These are phyloP conservation scores for Monilinia fructicola DNA, from an alignment of 2,329 filamentous ascomycete genomes.

Conservation along the genomic window DNA sequence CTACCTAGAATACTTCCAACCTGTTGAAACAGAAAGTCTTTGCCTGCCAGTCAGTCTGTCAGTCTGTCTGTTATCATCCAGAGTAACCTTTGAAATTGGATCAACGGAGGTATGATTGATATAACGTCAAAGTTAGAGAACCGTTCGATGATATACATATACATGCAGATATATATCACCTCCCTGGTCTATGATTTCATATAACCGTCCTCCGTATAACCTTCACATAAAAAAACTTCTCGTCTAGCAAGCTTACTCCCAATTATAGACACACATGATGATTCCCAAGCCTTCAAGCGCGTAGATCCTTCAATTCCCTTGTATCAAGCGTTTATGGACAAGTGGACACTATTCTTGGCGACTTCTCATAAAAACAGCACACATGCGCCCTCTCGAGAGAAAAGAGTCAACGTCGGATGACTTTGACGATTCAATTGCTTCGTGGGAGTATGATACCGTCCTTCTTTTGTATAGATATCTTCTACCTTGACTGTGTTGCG, in stretches of 20 bases:
- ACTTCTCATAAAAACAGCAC: slow-evolving; percentile 15
- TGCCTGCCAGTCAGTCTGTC: too few relatives aligned
- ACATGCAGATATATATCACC: background rate
- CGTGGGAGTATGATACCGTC: background rate
- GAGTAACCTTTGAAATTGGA: background rate
- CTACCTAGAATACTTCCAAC: background rate
- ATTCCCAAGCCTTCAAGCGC: slow-evolving; percentile 18
- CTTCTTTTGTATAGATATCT: slow-evolving; percentile 1
- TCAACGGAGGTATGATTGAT: background rate
- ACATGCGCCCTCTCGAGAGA: background rate
- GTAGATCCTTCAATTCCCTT: slow-evolving; percentile 6
- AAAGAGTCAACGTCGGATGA: slow-evolving; percentile 16
- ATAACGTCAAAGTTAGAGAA: background rate
- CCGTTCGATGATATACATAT: background rate
- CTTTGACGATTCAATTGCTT: background rate
- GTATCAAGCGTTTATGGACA: background rate
- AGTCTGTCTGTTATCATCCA: background rate
- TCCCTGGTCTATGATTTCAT: background rate
- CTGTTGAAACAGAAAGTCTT: background rate
- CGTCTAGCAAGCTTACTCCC: slow-evolving; percentile 8
- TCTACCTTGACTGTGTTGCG: background rate
- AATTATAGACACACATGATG: slow-evolving; percentile 11
- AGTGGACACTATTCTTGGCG: slow-evolving; percentile 20
- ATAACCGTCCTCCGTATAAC: too few relatives aligned
- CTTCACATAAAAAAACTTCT: background rate